Conservation (phyloP, 345 rosid species). For the Bretschneidera sinensis region DNA sequence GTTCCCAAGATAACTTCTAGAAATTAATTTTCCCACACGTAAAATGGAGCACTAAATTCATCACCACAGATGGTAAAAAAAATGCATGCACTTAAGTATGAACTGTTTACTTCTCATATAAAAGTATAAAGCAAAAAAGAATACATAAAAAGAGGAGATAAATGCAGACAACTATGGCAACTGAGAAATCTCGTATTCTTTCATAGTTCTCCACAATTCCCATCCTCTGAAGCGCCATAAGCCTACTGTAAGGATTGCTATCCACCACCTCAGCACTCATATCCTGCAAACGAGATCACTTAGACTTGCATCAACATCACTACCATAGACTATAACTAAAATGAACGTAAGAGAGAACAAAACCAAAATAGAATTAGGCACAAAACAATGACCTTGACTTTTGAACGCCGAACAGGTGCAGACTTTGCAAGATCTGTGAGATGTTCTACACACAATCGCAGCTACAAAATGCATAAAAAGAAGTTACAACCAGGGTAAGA, state of each 20-base stretch:
- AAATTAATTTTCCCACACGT: too few species aligned
- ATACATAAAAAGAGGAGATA: constrained; percentile 26
- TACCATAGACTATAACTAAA: constrained; percentile 3
- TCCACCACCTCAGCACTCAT: constrained; percentile 96
- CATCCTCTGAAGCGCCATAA: constrained; percentile 99
- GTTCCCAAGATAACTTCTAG: too few species aligned
- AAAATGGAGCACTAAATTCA: too few species aligned
- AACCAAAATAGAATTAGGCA: neutral
- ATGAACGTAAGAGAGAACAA: neutral
- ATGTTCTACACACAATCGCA: constrained; percentile 50
- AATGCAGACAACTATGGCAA: constrained; percentile 89
- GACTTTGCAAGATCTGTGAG: constrained; percentile 47
- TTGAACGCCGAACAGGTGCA: constrained; percentile 54
- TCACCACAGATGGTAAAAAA: too few species aligned
- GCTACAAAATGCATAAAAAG: constrained; percentile 31
- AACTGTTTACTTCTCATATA: neutral
- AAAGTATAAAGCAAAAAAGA: neutral
- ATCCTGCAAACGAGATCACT: constrained; percentile 47
- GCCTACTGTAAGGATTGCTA: constrained; percentile 96
- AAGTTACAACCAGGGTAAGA: neutral
- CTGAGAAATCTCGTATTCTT: constrained; percentile 80
- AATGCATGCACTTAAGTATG: neutral
- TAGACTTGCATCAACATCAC: constrained; percentile 4
- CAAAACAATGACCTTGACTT: constrained; percentile 56
- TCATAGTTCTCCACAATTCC: constrained; percentile 91